Conservation (phyloP, 2,329 filamentous ascomycete genomes). For the Didymosphaeria variabile region DNA sequence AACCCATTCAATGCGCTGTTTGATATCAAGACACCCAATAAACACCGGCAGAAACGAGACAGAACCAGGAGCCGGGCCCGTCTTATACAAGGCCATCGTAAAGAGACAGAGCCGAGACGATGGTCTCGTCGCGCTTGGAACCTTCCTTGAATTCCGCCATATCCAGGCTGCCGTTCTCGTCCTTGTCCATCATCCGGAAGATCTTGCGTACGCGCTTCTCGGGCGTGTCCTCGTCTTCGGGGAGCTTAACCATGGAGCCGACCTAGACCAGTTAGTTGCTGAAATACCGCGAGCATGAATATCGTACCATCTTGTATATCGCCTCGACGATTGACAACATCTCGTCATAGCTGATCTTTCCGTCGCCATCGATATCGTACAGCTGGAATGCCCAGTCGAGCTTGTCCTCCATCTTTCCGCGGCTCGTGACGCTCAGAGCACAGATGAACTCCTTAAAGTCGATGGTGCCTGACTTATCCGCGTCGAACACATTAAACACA, state of each 20-base stretch:
- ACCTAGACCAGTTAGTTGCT: constrained; percentile 65
- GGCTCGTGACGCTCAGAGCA: constrained; percentile 93
- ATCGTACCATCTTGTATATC: constrained; percentile 96
- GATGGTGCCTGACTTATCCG: constrained; percentile 95
- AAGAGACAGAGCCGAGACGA: constrained; percentile 93
- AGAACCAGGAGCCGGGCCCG: constrained; percentile 25
- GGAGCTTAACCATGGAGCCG: constrained; percentile 98
- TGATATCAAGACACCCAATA: constrained; percentile 51
- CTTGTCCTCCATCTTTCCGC: constrained; percentile 99
- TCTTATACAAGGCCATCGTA: constrained; percentile 91
- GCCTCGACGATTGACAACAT: constrained; percentile 99
- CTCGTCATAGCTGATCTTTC: constrained; percentile 98
- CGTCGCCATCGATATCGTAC: constrained; percentile 98
- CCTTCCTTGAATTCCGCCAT: constrained; percentile 99
- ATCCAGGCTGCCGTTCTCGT: constrained; percentile 96
- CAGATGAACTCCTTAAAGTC: constrained; percentile 99
- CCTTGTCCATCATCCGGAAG: constrained; percentile 99
- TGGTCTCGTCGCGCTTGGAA: constrained; percentile 98
- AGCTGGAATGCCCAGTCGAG: constrained; percentile 99
- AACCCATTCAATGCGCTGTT: constrained; percentile 46
- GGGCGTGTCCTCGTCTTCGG: constrained; percentile 97
- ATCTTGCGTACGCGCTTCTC: constrained; percentile 99
- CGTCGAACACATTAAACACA: constrained; percentile 98
- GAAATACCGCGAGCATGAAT: background rate
- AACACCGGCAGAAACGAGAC: constrained; percentile 43